These are phyloP conservation scores for Mentha longifolia DNA, from an alignment of 257 asterid species.

Conservation along the genomic window DNA sequence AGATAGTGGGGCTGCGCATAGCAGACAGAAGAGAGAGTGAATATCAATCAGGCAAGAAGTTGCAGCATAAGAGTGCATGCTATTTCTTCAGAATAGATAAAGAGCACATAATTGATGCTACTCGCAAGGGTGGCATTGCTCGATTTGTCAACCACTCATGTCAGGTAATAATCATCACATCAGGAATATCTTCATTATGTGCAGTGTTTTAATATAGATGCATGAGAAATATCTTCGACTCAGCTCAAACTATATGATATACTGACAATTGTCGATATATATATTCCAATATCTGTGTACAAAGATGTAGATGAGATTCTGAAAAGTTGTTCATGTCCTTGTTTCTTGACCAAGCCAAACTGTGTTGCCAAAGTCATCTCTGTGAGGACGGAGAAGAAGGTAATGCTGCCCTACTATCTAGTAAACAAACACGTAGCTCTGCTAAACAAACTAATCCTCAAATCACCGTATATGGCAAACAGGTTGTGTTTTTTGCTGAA, in stretches of 20 bases:
- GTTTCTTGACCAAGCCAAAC: slow-evolving; percentile 60
- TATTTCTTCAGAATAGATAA: slow-evolving; percentile 68
- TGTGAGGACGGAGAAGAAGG: slow-evolving; percentile 71
- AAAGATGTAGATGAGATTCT: no score
- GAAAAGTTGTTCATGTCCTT: no score
- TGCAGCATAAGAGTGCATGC: slow-evolving; percentile 70
- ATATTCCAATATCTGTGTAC: no score
- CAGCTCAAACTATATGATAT: no score
- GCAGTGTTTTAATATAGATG: no score
- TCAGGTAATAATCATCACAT: slow-evolving; percentile 35
- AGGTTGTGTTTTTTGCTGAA: slow-evolving; percentile 67
- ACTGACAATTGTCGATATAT: no score
- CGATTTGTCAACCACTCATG: slow-evolving; percentile 78
- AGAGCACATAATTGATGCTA: slow-evolving; percentile 68
- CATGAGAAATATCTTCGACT: no score
- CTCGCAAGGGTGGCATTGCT: slow-evolving; percentile 78
- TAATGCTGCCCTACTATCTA: slow-evolving; percentile 20
- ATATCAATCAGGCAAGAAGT: slow-evolving; percentile 64
- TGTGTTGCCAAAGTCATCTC: slow-evolving; percentile 64
- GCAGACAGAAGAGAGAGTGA: slow-evolving; percentile 66
- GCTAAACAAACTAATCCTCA: no score
- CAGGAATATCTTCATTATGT: no score
- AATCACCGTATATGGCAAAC: background rate
- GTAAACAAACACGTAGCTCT: background rate
- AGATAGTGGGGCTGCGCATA: no score